Conservation (phyloP, 2,329 filamentous ascomycete species). For the Hortaea sp. region DNA sequence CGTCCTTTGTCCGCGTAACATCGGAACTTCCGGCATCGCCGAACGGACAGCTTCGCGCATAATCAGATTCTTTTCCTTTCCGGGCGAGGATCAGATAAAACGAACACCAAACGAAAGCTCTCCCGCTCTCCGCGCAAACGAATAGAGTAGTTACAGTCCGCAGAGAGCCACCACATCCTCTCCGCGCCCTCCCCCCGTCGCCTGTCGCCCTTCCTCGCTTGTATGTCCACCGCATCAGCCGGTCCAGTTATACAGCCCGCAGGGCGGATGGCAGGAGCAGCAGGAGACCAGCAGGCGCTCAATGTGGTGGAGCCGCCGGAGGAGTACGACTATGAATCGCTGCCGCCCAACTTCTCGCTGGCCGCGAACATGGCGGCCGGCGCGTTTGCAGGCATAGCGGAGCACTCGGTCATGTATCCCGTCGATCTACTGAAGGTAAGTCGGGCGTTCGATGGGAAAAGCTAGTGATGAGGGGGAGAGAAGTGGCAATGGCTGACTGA, state of each 20-base stretch:
- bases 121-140: no score
- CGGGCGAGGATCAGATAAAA: no score
- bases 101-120: no score
- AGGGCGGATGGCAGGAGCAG: constrained; percentile 14
- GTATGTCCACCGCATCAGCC: constrained; percentile 8
- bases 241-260: constrained; percentile 9
- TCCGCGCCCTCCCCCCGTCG: no score
- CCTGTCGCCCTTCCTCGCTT: neutral
- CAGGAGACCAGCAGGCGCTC: constrained; percentile 19
- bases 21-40: no score
- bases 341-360: constrained; percentile 90
- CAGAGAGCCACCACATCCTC: no score
- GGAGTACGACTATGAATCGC: constrained; percentile 63
- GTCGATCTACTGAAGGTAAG: constrained; percentile 93
- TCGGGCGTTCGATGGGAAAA: neutral
- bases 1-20: no score
- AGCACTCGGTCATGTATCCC: constrained; percentile 98
- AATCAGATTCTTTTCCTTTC: no score
- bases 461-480: neutral
- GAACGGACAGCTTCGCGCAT: no score
- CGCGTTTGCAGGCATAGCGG: constrained; percentile 92
- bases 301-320: constrained; percentile 22
- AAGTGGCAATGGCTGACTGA: constrained; percentile 2
- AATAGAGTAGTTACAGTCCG: no score
- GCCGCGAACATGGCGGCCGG: constrained; percentile 91